Conservation (phyloP, 768 basidiomycete species). For the Lactarius evosmus region DNA sequence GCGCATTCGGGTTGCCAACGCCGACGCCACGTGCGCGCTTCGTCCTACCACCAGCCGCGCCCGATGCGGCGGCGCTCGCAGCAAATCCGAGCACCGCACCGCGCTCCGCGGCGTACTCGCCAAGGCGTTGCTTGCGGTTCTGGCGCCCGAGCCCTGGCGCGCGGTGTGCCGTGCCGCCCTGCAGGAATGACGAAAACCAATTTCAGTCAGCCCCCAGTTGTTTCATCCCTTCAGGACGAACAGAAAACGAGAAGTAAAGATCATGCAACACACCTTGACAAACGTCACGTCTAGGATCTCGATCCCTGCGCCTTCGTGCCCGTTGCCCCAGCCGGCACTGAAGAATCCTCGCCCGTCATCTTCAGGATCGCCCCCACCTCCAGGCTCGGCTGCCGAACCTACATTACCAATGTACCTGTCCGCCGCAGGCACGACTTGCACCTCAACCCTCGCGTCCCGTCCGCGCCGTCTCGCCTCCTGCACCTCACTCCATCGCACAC, state of each 20-base stretch:
- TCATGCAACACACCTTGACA: slow-evolving; percentile 48
- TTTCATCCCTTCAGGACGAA: not conserved
- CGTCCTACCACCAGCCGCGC: slow-evolving; percentile 20
- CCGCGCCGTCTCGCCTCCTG: slow-evolving; percentile 38
- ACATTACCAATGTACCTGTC: slow-evolving; percentile 46
- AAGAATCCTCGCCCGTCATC: slow-evolving; percentile 60
- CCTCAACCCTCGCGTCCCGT: slow-evolving; percentile 42
- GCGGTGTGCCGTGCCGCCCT: slow-evolving; percentile 54
- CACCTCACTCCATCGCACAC: slow-evolving; percentile 44
- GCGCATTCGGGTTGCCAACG: slow-evolving; percentile 8
- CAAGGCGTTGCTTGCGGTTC: slow-evolving; percentile 63
- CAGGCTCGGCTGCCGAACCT: slow-evolving; percentile 32
- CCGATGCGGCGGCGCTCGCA: slow-evolving; percentile 17
- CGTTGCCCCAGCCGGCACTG: slow-evolving; percentile 76
- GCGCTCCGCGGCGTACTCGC: slow-evolving; percentile 64
- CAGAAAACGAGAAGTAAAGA: not conserved
- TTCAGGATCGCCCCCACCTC: slow-evolving; percentile 34
- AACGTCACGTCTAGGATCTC: slow-evolving; percentile 66
- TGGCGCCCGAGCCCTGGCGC: slow-evolving; percentile 49
- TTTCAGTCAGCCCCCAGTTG: not conserved
- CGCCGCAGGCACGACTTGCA: slow-evolving; percentile 42
- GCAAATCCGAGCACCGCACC: slow-evolving; percentile 41
- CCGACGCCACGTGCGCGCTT: slow-evolving; percentile 19
- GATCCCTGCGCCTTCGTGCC: slow-evolving; percentile 73
- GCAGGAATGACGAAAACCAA: not conserved